These are phyloP conservation scores for Cutaneotrichosporon curvatum DNA, from an alignment of 1,284 basidiomycete species.

Conservation along the genomic window DNA sequence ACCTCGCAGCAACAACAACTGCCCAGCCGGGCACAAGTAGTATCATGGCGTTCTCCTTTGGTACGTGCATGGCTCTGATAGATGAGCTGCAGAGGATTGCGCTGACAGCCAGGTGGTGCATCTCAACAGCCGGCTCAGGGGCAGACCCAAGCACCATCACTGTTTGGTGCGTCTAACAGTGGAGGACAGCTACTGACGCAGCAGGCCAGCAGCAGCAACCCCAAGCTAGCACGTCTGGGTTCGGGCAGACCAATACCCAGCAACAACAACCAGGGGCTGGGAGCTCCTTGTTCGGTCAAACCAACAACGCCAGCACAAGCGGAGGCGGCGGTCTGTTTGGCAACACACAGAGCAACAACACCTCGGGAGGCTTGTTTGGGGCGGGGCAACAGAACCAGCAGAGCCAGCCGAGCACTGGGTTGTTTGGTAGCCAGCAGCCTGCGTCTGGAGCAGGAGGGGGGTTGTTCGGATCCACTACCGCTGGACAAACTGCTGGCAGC, in stretches of 20 bases:
- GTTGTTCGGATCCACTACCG: conserved; percentile 10
- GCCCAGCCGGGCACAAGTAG: conserved; percentile 1
- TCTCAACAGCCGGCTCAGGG: conserved; percentile 10
- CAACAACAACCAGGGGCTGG: not conserved
- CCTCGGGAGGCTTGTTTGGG: conserved; percentile 43
- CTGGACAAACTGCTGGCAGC: conserved; percentile 13
- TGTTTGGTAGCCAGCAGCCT: not conserved
- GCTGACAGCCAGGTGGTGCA: not conserved
- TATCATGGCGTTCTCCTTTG: conserved; percentile 25
- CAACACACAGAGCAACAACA: conserved; percentile 1
- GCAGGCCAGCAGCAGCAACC: conserved; percentile 6
- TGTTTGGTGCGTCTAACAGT: conserved; percentile 16
- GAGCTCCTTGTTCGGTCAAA: conserved; percentile 1
- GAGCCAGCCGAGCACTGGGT: not conserved
- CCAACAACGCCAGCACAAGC: conserved; percentile 2
- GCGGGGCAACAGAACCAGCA: conserved; percentile 21
- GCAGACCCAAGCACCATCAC: conserved; percentile 7
- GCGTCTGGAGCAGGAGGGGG: not conserved
- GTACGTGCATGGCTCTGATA: conserved; percentile 5
- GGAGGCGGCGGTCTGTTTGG: conserved; percentile 1
- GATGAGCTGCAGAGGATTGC: too few relatives aligned
- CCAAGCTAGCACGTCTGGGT: conserved; percentile 5
- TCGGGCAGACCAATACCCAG: conserved; percentile 4
- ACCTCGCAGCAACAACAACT: not conserved
- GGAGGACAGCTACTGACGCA: not conserved